phyloP scores from a whole-genome alignment of 768 basidiomycete species.

The Boletus reticulatus region DNA sequence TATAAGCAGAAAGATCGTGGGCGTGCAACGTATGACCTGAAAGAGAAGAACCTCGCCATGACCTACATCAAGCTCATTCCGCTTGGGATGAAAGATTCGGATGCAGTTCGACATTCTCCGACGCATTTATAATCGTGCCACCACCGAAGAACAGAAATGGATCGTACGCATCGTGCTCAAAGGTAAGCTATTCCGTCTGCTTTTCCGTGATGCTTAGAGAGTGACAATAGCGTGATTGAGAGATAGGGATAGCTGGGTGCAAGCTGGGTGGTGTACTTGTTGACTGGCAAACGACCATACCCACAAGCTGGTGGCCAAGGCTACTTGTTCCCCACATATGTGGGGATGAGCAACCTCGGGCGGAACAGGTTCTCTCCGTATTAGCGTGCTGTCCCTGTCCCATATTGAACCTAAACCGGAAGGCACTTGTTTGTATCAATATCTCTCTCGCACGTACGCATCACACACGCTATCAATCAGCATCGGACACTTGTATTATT shows the following conservation, averaged over 20 bases:
- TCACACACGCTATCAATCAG: too few relatives aligned
- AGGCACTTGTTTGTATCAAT: neutral
- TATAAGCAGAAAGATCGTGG: slow-evolving; percentile 83
- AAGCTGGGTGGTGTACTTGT: too few relatives aligned
- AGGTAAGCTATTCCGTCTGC: slow-evolving; percentile 44
- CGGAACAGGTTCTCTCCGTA: too few relatives aligned
- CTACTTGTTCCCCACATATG: neutral
- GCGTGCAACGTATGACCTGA: slow-evolving; percentile 88
- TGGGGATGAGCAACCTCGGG: neutral
- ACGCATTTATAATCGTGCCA: slow-evolving; percentile 73
- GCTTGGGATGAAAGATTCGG: slow-evolving; percentile 73
- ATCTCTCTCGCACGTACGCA: neutral
- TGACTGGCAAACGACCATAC: too few relatives aligned
- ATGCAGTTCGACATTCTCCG: slow-evolving; percentile 77
- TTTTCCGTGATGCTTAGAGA: neutral
- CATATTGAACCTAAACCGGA: too few relatives aligned
- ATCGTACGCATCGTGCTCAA: slow-evolving; percentile 94
- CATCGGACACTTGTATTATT: too few relatives aligned
- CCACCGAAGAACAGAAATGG: slow-evolving; percentile 91
- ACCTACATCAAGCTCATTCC: slow-evolving; percentile 89
- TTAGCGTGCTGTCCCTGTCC: too few relatives aligned
- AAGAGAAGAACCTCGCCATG: slow-evolving; percentile 93
- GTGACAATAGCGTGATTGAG: too few relatives aligned
- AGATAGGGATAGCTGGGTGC: too few relatives aligned
- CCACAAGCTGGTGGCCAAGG: neutral